phyloP scores from a whole-genome alignment of 768 basidiomycete species.

The Naematelia aurantialba region DNA sequence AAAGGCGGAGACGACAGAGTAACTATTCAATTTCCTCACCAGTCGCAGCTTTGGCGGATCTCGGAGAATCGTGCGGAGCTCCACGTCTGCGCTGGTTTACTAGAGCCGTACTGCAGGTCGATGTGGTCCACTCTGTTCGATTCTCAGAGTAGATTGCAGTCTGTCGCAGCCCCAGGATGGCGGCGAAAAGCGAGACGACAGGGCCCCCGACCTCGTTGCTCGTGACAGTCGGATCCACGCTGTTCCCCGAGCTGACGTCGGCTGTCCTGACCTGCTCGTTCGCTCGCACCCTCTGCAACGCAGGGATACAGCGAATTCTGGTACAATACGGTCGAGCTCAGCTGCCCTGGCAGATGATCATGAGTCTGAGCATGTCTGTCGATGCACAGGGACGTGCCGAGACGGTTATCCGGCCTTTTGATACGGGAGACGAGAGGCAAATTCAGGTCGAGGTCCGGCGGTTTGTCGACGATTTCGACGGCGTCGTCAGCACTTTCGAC shows the following conservation, averaged over 20 bases:
- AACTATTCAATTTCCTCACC: no score
- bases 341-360: slow-evolving; percentile 9
- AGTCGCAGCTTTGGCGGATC: no score
- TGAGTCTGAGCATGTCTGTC: not conserved
- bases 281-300: slow-evolving; percentile 56
- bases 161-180: no score
- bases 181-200: no score
- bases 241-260: slow-evolving; percentile 71
- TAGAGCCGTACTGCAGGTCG: no score
- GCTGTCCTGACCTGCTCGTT: slow-evolving; percentile 60
- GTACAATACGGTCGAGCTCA: slow-evolving; percentile 67
- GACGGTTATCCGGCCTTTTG: slow-evolving; percentile 1
- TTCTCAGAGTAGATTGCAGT: no score
- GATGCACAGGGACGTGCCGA: slow-evolving; percentile 2
- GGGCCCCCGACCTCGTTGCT: slow-evolving; percentile 55
- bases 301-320: slow-evolving; percentile 62
- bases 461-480: slow-evolving; percentile 55
- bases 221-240: slow-evolving; percentile 85
- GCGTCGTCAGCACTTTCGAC: slow-evolving; percentile 64
- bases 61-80: no score
- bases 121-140: no score
- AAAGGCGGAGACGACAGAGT: not conserved
- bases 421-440: slow-evolving; percentile 1
- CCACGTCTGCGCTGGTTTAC: no score
- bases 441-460: not conserved